Evolutionary conservation across 2,329 filamentous ascomycete genomes (phyloP), one percentile per base, ranked within the genome.

Genomic region (Trichoderma hamatum): DNA sequence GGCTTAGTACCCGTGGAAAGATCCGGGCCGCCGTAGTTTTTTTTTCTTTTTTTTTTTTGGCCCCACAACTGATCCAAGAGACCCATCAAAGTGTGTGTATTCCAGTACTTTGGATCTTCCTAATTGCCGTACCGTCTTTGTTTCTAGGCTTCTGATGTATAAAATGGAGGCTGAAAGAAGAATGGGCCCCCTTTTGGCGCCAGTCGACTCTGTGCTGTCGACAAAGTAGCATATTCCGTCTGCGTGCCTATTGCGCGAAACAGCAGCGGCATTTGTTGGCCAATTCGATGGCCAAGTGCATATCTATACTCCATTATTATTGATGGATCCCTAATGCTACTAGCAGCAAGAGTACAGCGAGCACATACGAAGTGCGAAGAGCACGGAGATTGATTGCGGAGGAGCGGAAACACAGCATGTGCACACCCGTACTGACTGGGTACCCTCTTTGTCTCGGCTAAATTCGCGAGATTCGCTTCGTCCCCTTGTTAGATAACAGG

Each of bases 391-490:
- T 34, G 39, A 56, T 54, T n/a, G 51, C 58, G 51, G 63, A 26
- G 63, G 36, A 66, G 26, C 63, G 63, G 63, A 66, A 58, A 26
- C 63, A 58, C 52, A 56, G 46, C 63, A 66, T 54, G 39, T 49
- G 52, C 62, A 56, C 43, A 32, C 39, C 30, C 24, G 43, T 26
- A 58, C 34, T 16, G 63, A 34, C 52, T 14, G 52, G 52, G 63
- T 66, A 32, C 34, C 51, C 54, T 58, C 36, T 21, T 30, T 67
- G 54, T 67, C 63, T 67, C 63, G 63, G 63, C 63, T 67, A 67
- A 67, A 67, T 59, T 49, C 39, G 54, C 43, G n/a, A 51, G 13
- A 34, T 32, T 49, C 26, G 36, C 54, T 39, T 59, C 21, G 14
- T 32, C 49, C 30, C 36, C 54, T 58, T 67, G 36, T 32, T n/a